phyloP scores from a whole-genome alignment of 2,329 filamentous ascomycete genomes.

The Sclerotinia subarctica region DNA sequence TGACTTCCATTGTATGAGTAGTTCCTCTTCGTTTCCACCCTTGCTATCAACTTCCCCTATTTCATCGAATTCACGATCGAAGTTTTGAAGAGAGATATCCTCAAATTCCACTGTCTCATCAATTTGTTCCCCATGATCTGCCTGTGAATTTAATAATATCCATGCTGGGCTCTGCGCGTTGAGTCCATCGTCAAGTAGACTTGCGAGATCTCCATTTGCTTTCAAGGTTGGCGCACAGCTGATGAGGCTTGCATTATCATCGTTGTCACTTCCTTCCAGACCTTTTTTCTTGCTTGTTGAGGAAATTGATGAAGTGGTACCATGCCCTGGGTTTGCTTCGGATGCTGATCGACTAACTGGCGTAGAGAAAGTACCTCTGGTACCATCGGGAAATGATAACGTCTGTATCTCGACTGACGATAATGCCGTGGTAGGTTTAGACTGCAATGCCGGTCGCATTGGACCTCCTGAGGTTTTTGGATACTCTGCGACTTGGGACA shows the following conservation, averaged over 20 bases:
- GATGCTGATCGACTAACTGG: slow-evolving; percentile 38
- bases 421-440: slow-evolving; percentile 78
- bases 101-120: slow-evolving; percentile 47
- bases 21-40: slow-evolving; percentile 50
- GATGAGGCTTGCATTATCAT: slow-evolving; percentile 49
- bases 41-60: slow-evolving; percentile 58
- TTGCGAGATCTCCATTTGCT: slow-evolving; percentile 72
- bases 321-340: slow-evolving; percentile 34
- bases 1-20: slow-evolving; percentile 73
- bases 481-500: slow-evolving; percentile 29
- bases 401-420: slow-evolving; percentile 79
- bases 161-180: slow-evolving; percentile 66
- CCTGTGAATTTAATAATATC: slow-evolving; percentile 62
- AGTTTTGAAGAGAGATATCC: slow-evolving; percentile 60
- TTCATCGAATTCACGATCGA: slow-evolving; percentile 74
- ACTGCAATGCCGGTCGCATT: slow-evolving; percentile 44
- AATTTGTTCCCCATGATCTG: slow-evolving; percentile 58
- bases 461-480: slow-evolving; percentile 23
- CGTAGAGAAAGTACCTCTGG: slow-evolving; percentile 59
- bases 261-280: slow-evolving; percentile 47
- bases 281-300: slow-evolving; percentile 34
- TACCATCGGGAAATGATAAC: slow-evolving; percentile 67
- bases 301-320: slow-evolving; percentile 27
- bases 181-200: slow-evolving; percentile 71
- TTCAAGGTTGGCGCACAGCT: slow-evolving; percentile 47